phyloP scores from a whole-genome alignment of 1,284 basidiomycete genomes.

The Athelia sp. region DNA sequence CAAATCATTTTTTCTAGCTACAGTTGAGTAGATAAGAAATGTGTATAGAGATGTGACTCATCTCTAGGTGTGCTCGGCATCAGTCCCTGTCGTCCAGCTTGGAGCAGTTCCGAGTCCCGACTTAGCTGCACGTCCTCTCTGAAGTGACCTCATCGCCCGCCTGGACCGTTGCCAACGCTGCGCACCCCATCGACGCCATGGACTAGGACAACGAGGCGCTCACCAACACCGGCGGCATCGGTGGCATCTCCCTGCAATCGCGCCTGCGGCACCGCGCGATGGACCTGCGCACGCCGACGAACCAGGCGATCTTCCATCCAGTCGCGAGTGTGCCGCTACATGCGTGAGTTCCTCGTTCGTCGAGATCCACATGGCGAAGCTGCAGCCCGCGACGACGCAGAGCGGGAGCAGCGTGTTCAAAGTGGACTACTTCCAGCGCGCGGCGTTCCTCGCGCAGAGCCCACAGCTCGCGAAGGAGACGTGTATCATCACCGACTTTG shows the following conservation, averaged over 20 bases:
- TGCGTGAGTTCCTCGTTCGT: constrained; percentile 62
- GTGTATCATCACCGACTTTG: constrained; percentile 70
- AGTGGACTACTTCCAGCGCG: constrained; percentile 63
- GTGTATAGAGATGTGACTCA: too few species aligned
- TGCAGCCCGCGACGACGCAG: constrained; percentile 71
- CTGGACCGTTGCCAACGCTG: background rate
- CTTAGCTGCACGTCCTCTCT: background rate
- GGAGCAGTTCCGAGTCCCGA: too few species aligned
- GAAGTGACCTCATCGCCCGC: background rate
- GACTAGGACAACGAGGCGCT: background rate
- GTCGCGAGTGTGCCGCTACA: constrained; percentile 57
- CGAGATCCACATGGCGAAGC: constrained; percentile 70
- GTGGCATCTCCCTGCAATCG: background rate
- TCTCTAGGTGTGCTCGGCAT: too few species aligned
- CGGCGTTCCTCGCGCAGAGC: constrained; percentile 65
- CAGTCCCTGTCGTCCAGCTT: too few species aligned
- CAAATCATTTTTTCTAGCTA: too few species aligned
- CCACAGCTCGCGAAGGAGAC: constrained; percentile 38
- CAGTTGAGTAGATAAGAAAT: too few species aligned
- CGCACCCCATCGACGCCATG: background rate
- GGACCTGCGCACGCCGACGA: constrained; percentile 34
- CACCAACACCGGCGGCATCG: background rate
- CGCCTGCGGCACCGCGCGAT: background rate
- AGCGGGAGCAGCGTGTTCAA: constrained; percentile 66
- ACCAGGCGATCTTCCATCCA: constrained; percentile 49